A percentile compares a stretch with the other conserved stretches of the same genome.
Evolutionary conservation across 306 rosid species (phyloP).

Genomic region (Clitoria ternatea): DNA sequence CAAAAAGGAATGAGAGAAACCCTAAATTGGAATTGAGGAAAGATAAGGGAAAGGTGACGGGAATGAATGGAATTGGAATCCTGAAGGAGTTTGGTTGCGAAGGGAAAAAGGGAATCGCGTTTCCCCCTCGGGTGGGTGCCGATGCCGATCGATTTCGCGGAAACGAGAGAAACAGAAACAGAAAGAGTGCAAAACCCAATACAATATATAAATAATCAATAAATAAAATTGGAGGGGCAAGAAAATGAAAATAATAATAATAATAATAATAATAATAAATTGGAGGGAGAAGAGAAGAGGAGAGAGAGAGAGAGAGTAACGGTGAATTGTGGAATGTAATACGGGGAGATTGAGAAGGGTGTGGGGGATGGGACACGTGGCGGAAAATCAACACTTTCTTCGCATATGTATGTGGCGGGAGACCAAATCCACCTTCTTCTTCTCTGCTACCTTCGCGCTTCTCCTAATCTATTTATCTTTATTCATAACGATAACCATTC

Average conservation of each 20-base stretch:
- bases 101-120: constrained; percentile 20
- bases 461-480: neutral
- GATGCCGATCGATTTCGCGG: constrained; percentile 62
- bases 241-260: neutral
- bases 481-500: too few species aligned
- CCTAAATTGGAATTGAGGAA: constrained; percentile 36
- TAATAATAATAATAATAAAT: neutral
- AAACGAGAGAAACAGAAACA: neutral
- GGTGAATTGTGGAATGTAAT: constrained; percentile 37
- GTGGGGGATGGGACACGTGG: constrained; percentile 47
- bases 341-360: constrained; percentile 19
- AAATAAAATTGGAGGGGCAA: neutral
- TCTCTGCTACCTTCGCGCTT: neutral
- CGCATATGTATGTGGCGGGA: constrained; percentile 55
- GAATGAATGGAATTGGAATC: neutral
- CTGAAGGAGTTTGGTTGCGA: neutral
- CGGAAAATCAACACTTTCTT: constrained; percentile 3
- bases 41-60: constrained; percentile 18
- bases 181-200: neutral
- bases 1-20: constrained; percentile 22
- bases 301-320: constrained; percentile 3
- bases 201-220: neutral
- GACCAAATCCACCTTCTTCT: constrained; percentile 9
- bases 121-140: constrained; percentile 26
- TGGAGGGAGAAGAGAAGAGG: neutral